A percentile compares a stretch with the other conserved stretches of the same genome.
phyloP scores from a whole-genome alignment of 768 basidiomycete genomes.

The Tephrocybe sp. region DNA sequence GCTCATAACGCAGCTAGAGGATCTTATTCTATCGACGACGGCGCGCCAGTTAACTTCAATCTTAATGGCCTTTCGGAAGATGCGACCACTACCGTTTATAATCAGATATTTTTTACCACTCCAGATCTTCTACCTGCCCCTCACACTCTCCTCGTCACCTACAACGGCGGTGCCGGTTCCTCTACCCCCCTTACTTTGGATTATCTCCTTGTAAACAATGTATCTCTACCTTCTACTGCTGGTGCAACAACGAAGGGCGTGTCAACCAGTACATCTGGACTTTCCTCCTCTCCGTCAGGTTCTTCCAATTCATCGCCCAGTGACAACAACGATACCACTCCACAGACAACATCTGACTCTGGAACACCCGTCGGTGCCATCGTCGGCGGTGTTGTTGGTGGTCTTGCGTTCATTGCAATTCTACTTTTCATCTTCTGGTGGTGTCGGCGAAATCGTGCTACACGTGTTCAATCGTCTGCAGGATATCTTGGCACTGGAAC shows the following conservation, averaged over 20 bases:
- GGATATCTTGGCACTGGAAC: neutral
- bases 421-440: constrained; percentile 5
- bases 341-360: neutral
- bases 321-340: no score
- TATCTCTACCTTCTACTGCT: neutral
- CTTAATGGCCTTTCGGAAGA: constrained; percentile 1
- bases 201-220: constrained; percentile 3
- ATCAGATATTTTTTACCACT: constrained; percentile 10
- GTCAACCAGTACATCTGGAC: no score
- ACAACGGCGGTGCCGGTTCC: neutral
- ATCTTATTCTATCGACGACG: constrained; percentile 8
- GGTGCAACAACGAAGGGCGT: neutral
- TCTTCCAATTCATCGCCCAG: no score
- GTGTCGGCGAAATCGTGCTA: neutral
- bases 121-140: constrained; percentile 2
- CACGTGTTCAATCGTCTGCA: neutral
- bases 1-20: neutral
- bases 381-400: constrained; percentile 11
- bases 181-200: constrained; percentile 9
- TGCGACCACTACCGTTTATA: neutral
- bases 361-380: constrained; percentile 10
- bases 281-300: no score
- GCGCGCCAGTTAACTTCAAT: neutral
- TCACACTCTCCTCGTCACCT: constrained; percentile 8
- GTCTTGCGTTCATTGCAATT: neutral